Conservation (phyloP, 495 filamentous ascomycete genomes). For the Hypoxylon intermedium region DNA sequence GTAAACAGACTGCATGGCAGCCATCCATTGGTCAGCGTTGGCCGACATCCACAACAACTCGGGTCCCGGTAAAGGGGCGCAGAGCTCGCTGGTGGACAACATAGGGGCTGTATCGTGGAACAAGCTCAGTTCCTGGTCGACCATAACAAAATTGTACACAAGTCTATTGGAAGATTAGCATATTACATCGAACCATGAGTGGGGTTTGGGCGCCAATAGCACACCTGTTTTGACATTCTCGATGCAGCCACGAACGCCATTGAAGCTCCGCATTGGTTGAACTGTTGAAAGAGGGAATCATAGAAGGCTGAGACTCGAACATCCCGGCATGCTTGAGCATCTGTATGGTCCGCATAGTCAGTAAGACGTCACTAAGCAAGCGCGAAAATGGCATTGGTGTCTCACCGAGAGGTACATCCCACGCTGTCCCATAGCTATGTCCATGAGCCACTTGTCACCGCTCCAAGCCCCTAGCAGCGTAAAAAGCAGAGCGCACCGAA, state of each 20-base stretch:
- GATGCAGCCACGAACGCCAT: constrained; percentile 64
- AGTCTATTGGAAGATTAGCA: constrained; percentile 51
- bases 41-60: constrained; percentile 60
- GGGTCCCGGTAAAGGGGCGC: constrained; percentile 62
- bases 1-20: constrained; percentile 58
- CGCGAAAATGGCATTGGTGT: constrained; percentile 8
- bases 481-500: constrained; percentile 67
- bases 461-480: constrained; percentile 68
- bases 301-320: constrained; percentile 51
- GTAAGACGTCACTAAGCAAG: background rate
- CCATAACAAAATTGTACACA: constrained; percentile 70
- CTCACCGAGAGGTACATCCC: constrained; percentile 70
- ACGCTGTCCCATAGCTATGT: constrained; percentile 72
- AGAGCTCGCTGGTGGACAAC: constrained; percentile 64
- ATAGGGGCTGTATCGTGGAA: constrained; percentile 67
- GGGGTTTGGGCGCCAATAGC: constrained; percentile 23
- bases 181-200: constrained; percentile 19
- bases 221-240: constrained; percentile 66
- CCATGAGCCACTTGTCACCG: constrained; percentile 75
- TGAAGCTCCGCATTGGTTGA: constrained; percentile 53
- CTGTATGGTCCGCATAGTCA: constrained; percentile 42
- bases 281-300: constrained; percentile 42
- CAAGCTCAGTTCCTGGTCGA: constrained; percentile 69
- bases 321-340: constrained; percentile 64
- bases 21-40: constrained; percentile 56